Base-by-base conservation (phyloP, 2,329 filamentous ascomycete species). In the Sporothrix brasiliensis region DNA sequence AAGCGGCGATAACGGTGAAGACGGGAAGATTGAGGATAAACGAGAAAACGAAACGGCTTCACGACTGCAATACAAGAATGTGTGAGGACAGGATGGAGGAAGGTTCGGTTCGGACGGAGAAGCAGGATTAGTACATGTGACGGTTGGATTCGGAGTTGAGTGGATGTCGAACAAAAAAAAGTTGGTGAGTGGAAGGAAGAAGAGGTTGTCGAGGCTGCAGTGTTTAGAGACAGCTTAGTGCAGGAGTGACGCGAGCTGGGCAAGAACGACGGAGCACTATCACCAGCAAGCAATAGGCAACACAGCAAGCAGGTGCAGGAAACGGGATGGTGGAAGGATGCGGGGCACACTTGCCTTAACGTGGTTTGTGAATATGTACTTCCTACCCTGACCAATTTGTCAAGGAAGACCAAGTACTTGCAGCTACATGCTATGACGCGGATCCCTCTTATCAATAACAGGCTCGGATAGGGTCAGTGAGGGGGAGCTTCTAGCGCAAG, bases 301-400 rank as follows among this genome's bases (percentile, higher is more conserved):
- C 21, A 49, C 58, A 54, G 41, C 30, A 52, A 39, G n/a, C 30
- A 69, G 56, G 34, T 30, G 58, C 49, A 54, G 52, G 52, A 41
- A 47, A 16, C 52, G 39, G 34, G n/a, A 67, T 9, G 34, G 47
- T 21, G 65, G 24, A 30, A 5, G 27, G 10, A 13, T 70, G 69
- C 69, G 69, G 69, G 69, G 69, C 69, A 70, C 44, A 70, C 44
- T 47, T 67, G 41, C 41, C 63, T 58, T 14, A 54, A 41, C 10
- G n/a, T 41, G 34, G 39, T 21, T 34, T 34, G 58, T 63, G 58
- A 47, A 47, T 11, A 7, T 14, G 34, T 47, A 63, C 58, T 27
- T 63, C 21, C 7, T 10, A 4, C 58, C 58, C 14, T 47, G n/a
- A 63, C 58, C 39, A 27, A 27, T 7, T 5, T 16, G 58, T 1